Base-by-base conservation (phyloP, 176 grass and related monocot species). In the Neostapfia colusana region DNA sequence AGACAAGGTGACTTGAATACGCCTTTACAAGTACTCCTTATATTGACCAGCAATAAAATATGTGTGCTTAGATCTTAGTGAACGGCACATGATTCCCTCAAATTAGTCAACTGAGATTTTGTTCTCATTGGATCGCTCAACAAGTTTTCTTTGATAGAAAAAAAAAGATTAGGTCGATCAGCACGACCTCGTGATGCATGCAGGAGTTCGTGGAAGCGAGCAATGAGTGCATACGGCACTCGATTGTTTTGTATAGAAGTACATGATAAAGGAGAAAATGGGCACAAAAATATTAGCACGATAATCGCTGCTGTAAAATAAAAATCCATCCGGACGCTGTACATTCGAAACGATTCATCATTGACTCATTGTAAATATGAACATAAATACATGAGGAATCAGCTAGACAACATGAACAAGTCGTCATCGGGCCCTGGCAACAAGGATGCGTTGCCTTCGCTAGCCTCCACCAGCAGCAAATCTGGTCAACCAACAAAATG, bases 31-130 rank as follows among this genome's bases (percentile, higher is more conserved):
- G 31, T 25, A 58, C 23, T 58, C 21, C 3, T 26, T 36, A 42
- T 15, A 53, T 83, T 87, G 80, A 87, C 80, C 18, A 5, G 42
- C 8, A 17, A 81, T 78, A 63, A 64, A 70, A 62, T 27, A 82
- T 63, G 20, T 11, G 12, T 2, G 11, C 15, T 37, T n/a, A 28
- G 41, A 83, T 78, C 53, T 69, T 78, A 41, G 16, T 23, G 53
- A 48, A 21, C 12, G 31, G 55, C 73, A 70, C 68, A 39, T 78
- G 74, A 76, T 44, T 10, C 18, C 10, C 21, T 4, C 2, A 28
- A 40, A 38, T 12, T 73, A 50, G 73, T 72, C 73, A 82, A 43
- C 74, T 72, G 13, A 35, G 18, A 67, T 73, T 72, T 43, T 36
- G 49, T 73, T 25, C 6, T 48, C 12, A 40, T 82, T 50, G 14